Base-by-base conservation (phyloP, 768 basidiomycete genomes). In the Russula lepida region DNA sequence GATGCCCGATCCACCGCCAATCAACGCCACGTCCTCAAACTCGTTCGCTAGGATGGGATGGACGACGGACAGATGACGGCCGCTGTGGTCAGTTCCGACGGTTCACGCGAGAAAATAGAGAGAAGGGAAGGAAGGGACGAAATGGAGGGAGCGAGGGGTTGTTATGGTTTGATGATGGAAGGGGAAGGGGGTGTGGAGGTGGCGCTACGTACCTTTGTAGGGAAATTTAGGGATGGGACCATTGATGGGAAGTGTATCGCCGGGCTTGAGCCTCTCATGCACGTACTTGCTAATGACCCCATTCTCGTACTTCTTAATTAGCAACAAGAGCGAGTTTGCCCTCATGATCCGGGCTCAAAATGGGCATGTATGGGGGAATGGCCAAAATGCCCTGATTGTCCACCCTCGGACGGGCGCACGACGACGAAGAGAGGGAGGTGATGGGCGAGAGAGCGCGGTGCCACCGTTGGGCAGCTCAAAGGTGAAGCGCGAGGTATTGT, bases 1-100 rank as follows among this genome's bases (percentile, higher is more conserved):
- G 64, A 98, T 92, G 71, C 97, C 97, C 66, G 84, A 88, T 56
- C 97, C 97, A 56, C 97, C 97, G 35, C 91, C 92, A 67, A 98
- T 91, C 68, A 95, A 78, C 13, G 87, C 89, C 57, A 97, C 85
- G 66, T 93, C 78, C 23, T 94, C 89, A 55, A 88, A 86, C 72
- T 92, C 83, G 71, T 92, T 91, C 65, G 78, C 89, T 92, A 33
- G 11, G 12, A 33, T 13, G 33, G n/a, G n/a, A n/a, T n/a, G n/a
- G n/a, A n/a, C n/a, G 65, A 39, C 15, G 17, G 17, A 39, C 15
- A 15, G 37, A 19, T 17, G 37, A 15, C 17, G 41, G 19, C 37
- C n/a, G 21, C 52, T 27, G 48, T n/a, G 23, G 9, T 19, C n/a
- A n/a, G n/a, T n/a, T n/a, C n/a, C n/a, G n/a, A n/a, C 39, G 19